A percentile compares a stretch with the other conserved stretches of the same genome.
These are phyloP conservation scores for Hyaloscypha finlandica DNA, from an alignment of 495 filamentous ascomycete species.

Conservation along the genomic window DNA sequence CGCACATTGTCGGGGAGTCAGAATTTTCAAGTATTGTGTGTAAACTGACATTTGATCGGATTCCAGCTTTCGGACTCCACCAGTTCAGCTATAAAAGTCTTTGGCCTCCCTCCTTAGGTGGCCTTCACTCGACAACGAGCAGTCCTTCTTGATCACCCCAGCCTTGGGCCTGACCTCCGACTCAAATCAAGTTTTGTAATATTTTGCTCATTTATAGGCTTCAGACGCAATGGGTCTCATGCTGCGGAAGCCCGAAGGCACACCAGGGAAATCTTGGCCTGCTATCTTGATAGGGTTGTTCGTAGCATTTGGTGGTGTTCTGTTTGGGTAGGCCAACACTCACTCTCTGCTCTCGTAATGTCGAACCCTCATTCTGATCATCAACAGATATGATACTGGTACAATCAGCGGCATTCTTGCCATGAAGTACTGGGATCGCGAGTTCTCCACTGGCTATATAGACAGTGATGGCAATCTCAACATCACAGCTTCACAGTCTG, in stretches of 20 bases:
- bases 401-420: conserved; percentile 83
- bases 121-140: too few species aligned
- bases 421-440: conserved; percentile 72
- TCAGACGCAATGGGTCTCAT: conserved; percentile 13
- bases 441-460: conserved; percentile 68
- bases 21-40: too few species aligned
- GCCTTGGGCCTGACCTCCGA: too few species aligned
- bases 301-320: conserved; percentile 82
- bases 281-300: conserved; percentile 80
- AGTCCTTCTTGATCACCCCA: too few species aligned
- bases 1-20: too few species aligned
- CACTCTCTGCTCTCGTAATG: background rate
- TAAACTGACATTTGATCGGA: too few species aligned
- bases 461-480: conserved; percentile 55
- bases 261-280: conserved; percentile 62
- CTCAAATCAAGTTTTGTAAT: too few species aligned
- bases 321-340: conserved; percentile 64
- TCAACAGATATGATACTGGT: conserved; percentile 74
- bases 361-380: background rate
- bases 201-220: too few species aligned
- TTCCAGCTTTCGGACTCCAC: too few species aligned
- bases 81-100: too few species aligned
- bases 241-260: conserved; percentile 50
- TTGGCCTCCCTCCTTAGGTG: too few species aligned
- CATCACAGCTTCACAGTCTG: conserved; percentile 60